A percentile compares a stretch with the other conserved stretches of the same genome.
phyloP scores from a whole-genome alignment of 78 protist species.

The Ministeria vibrans region DNA sequence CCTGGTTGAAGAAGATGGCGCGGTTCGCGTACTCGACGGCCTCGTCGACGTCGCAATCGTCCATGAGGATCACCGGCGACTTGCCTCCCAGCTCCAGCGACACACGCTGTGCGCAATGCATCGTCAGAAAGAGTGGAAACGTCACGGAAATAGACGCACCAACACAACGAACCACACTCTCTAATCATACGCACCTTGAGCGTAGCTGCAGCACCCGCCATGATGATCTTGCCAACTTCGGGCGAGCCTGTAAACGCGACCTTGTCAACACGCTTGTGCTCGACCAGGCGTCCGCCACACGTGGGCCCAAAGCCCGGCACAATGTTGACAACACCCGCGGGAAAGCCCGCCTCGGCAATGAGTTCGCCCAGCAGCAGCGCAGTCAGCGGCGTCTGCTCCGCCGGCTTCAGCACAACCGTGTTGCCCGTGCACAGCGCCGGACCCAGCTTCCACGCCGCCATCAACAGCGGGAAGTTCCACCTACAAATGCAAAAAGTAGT shows the following conservation, averaged over 20 bases:
- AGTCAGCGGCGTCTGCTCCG: conserved; percentile 79
- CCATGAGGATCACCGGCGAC: conserved; percentile 74
- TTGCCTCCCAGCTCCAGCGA: conserved; percentile 87
- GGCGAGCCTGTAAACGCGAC: conserved; percentile 78
- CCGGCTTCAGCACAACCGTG: conserved; percentile 77
- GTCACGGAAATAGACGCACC: not conserved
- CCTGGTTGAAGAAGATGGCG: conserved; percentile 56
- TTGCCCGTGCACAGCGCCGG: conserved; percentile 84
- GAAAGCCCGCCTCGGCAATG: conserved; percentile 78
- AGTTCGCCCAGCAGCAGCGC: conserved; percentile 64
- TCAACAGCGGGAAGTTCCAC: conserved; percentile 57
- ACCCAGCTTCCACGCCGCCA: conserved; percentile 32
- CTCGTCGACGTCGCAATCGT: conserved; percentile 68
- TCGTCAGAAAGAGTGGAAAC: not conserved
- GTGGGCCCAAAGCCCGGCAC: conserved; percentile 65
- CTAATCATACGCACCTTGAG: not conserved
- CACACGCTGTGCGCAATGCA: conserved; percentile 13
- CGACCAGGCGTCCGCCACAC: conserved; percentile 56
- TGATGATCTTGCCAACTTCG: conserved; percentile 38
- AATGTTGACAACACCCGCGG: conserved; percentile 82
- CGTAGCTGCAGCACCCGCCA: not conserved
- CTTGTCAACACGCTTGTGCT: conserved; percentile 67
- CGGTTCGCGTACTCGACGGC: conserved; percentile 33
- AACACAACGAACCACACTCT: not conserved
- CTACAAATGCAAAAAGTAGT: too few species aligned